Evolutionary conservation across 2,329 filamentous ascomycete species (phyloP), one percentile per base, ranked within the genome.

Genomic region (Trichoderma sp.): DNA sequence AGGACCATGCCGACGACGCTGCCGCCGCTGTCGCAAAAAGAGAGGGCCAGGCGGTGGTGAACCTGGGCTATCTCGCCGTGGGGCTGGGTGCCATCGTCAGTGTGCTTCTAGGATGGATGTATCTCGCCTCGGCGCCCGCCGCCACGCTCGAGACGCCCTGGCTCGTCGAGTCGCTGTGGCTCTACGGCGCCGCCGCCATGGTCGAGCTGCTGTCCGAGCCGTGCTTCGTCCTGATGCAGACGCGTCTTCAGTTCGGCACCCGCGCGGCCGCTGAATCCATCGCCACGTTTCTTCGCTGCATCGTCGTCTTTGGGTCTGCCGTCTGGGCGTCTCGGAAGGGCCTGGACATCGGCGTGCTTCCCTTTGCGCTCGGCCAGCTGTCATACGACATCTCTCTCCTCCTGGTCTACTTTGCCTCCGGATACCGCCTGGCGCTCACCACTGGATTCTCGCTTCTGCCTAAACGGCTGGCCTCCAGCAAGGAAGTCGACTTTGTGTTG

Each of bases 281-380:
- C 26, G 93, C 92, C 24, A 95, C 93, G 0, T 84, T 96, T 55
- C 72, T 88, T 41, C 89, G 92, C 69, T 97, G 93, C 72, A 70
- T 89, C 44, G 81, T 87, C 15, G 95, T 93, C 0, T 93, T 95
- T 68, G 85, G 80, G 0, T 79, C 85, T 1, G 92, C 90, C 1
- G 80, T 90, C 5, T 89, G 85, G 81, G 88, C 87, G 1, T 82
- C 85, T 50, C 68, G 66, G 12, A 66, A 60, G 21, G 51, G 77
- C 72, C 68, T 80, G 21, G 82, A 90, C 65, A 74, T 91, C 2
- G 94, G 93, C 6, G 90, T 93, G 1, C 78, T 98, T 55, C 93
- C 95, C 0, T 98, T 98, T 77, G 95, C 94, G 0, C 78, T 93
- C 15, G 96, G 95, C 12, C 93, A 98, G 77, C 77, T 94, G 39